Evolutionary conservation across 805 yeast species (phyloP), one percentile per base, ranked within the genome.

Genomic region (Novakomyces olei): DNA sequence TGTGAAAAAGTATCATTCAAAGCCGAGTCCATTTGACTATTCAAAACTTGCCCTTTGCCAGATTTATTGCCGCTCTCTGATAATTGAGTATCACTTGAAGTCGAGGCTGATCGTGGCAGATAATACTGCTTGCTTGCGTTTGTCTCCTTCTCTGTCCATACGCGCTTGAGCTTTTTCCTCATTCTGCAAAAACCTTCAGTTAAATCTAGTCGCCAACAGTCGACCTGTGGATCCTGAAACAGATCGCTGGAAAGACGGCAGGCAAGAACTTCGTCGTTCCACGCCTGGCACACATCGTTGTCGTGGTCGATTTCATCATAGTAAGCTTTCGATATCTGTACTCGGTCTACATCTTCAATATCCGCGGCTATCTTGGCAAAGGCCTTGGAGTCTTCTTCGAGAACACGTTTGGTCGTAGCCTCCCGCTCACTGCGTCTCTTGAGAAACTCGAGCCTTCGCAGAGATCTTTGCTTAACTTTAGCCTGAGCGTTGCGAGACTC

Each of bases 171-270:
- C 36, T 76, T 55, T 36, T 61, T 69, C 37, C 83, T 57, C 65
- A 68, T 72, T 39, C 85, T 53, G 41, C 72, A 69, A 19, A 61
- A 55, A 22, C 78, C 76, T 46, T 79, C 92, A 32, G 72, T 67
- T 19, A 64, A 61, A 45, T 77, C 91, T 6, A 78, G 49, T 2
- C 58, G 48, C 63, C 71, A 72, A 5, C 38, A 44, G 3, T 37
- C 38, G 2, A 43, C 44, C 2, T 40, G 41, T 6, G 38, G 46
- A 20, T 35, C 42, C 6, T 36, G 37, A 18, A 32, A 38, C 5
- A 39, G 24, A 23, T 32, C 34, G 8, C 39, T 41, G 5, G 24
- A 22, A 5, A 63, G 42, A 31, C 68, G 43, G 4, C 47, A 47
- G 1, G 58, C 46, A 37, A 62, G 70, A 3, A 54, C 37, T 34